Evolutionary conservation across 2,329 filamentous ascomycete species (phyloP), one percentile per base, ranked within the genome.

Genomic region (Pseudofabraea citricarpa): DNA sequence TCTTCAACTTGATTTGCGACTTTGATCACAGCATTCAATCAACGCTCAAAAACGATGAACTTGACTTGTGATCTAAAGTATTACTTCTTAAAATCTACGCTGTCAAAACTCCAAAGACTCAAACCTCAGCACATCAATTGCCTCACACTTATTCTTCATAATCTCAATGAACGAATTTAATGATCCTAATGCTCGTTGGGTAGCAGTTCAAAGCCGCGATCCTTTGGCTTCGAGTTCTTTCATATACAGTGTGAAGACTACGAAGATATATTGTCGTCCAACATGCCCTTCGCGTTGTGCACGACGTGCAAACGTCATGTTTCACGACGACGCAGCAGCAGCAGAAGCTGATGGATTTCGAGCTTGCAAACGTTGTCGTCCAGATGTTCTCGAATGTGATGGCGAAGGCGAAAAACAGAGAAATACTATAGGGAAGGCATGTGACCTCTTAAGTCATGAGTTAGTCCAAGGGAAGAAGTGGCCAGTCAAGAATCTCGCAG

Each of bases 211-310:
- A 29, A 41, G 45, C 16, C 67, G 69, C 36, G 60, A 69, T 46
- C 56, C 65, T 24, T 48, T 54, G 16, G 62, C 68, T 2, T 58
- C 66, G 43, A 59, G 53, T 3, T 54, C 62, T 13, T 77, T 76
- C 57, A 59, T 75, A 39, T 75, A 75, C 58, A 61, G 63, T n/a
- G 72, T 75, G 20, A 66, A 62, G 41, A 69, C 68, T 4, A 74
- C 72, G 3, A 62, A 59, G 19, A 71, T 73, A 36, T 83, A 79
- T 61, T 83, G 80, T 57, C 71, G 79, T 2, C 78, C 79, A 1
- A 77, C 71, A 16, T 84, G 80, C 57, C 72, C 74, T 13, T 76
- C 77, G 2, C 71, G 80, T 0, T 71, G 83, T 10, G 77, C 81
- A 2, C 71, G 79, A 2, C 71, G 79, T 36, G 73, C 76, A 39